phyloP scores from a whole-genome alignment of 441 rosid genomes.

The Brassica hybrid region DNA sequence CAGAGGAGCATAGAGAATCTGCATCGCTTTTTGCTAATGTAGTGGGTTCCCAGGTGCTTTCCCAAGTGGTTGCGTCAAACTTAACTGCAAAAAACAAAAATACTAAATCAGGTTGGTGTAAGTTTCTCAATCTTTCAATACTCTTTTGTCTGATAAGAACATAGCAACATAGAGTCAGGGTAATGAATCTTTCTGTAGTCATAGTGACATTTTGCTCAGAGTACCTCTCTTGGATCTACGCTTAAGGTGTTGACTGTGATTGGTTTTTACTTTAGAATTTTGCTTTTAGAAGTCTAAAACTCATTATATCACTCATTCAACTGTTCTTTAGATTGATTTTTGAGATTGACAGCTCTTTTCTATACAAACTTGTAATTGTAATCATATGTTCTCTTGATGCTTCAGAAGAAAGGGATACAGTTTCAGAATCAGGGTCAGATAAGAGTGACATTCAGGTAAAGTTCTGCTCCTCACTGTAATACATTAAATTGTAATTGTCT shows the following conservation, averaged over 20 bases:
- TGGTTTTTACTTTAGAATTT: background rate
- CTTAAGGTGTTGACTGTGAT: slow-evolving; percentile 14
- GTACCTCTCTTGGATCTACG: too few species aligned
- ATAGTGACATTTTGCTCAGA: background rate
- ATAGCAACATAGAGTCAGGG: slow-evolving; percentile 21
- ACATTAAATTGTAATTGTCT: slow-evolving; percentile 17
- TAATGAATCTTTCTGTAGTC: slow-evolving; percentile 19
- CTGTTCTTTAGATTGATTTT: background rate
- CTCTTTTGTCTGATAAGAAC: background rate
- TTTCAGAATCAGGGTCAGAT: slow-evolving; percentile 37
- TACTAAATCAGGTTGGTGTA: slow-evolving; percentile 59
- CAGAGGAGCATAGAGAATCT: slow-evolving; percentile 92
- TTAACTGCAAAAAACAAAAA: slow-evolving; percentile 42
- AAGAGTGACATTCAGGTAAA: slow-evolving; percentile 61
- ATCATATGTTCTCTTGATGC: slow-evolving; percentile 33
- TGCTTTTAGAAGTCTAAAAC: too few species aligned
- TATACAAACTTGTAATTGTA: background rate
- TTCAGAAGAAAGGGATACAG: slow-evolving; percentile 56
- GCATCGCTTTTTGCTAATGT: slow-evolving; percentile 94
- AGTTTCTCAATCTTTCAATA: slow-evolving; percentile 14
- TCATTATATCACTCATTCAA: too few species aligned
- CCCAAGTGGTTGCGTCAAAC: slow-evolving; percentile 59
- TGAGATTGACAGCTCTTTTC: too few species aligned
- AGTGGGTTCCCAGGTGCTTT: slow-evolving; percentile 87
- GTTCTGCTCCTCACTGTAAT: slow-evolving; percentile 20